Evolutionary conservation across 225 moss, liverwort and hornwort genomes (phyloP).

Genomic region (Polytrichum commune): DNA sequence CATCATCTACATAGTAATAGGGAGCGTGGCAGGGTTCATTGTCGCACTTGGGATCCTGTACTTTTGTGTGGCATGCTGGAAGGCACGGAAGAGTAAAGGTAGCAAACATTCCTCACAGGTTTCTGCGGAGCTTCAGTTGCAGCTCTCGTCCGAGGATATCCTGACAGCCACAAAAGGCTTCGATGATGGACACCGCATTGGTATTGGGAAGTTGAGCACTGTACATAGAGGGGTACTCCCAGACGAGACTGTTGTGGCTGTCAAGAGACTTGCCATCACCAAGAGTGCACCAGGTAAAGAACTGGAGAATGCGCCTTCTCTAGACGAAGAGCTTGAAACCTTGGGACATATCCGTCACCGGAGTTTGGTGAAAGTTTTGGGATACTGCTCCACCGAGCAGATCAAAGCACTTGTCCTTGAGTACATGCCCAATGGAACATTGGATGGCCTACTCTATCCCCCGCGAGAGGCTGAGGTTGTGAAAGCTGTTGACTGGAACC

Average conservation of each 20-base stretch:
- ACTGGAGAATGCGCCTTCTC: conserved; percentile 16
- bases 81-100: conserved; percentile 25
- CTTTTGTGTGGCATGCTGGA: conserved; percentile 5
- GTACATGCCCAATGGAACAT: conserved; percentile 49
- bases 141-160: conserved; percentile 38
- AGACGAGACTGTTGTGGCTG: conserved; percentile 44
- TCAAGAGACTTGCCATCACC: conserved; percentile 42
- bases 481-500: conserved; percentile 30
- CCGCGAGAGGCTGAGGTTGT: conserved; percentile 26
- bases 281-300: conserved; percentile 8
- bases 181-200: conserved; percentile 23
- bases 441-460: conserved; percentile 29
- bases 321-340: conserved; percentile 34
- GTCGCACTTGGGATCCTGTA: not conserved
- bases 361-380: conserved; percentile 47
- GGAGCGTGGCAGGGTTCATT: conserved; percentile 25
- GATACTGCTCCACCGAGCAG: conserved; percentile 31
- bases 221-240: conserved; percentile 46
- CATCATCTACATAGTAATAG: conserved; percentile 27
- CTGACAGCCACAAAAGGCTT: conserved; percentile 32
- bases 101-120: conserved; percentile 46
- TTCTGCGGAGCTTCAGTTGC: conserved; percentile 43
- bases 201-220: conserved; percentile 32
- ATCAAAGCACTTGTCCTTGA: conserved; percentile 40
- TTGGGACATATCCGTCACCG: conserved; percentile 50